Conservation (phyloP, 495 filamentous ascomycete species). For the Penicillium atrosanguineum region DNA sequence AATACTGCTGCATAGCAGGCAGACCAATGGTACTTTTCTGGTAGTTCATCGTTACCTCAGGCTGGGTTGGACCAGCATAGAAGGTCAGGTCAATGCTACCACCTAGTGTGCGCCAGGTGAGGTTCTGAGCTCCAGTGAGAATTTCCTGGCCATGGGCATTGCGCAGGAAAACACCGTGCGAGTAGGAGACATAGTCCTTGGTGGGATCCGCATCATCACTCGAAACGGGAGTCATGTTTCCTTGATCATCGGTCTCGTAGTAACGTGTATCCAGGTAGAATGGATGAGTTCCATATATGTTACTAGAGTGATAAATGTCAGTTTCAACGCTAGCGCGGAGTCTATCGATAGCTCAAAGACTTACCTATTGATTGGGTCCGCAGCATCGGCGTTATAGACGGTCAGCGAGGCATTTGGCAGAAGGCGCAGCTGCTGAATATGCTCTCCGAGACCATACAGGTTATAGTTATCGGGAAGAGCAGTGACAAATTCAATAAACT, state of each 20-base stretch:
- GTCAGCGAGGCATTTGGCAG: constrained; percentile 62
- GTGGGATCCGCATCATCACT: constrained; percentile 51
- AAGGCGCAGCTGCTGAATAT: constrained; percentile 56
- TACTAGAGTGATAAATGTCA: constrained; percentile 28
- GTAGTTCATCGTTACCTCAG: constrained; percentile 57
- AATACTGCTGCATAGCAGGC: constrained; percentile 64
- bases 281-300: constrained; percentile 60
- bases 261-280: constrained; percentile 67
- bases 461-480: constrained; percentile 59
- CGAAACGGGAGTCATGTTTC: constrained; percentile 52
- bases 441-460: constrained; percentile 61
- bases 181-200: constrained; percentile 57
- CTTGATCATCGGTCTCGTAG: constrained; percentile 54
- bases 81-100: constrained; percentile 63
- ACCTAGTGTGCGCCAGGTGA: constrained; percentile 74
- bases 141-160: constrained; percentile 77
- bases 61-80: constrained; percentile 57
- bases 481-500: constrained; percentile 62
- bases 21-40: constrained; percentile 54
- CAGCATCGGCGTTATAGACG: constrained; percentile 69
- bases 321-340: neutral
- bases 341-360: neutral
- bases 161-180: constrained; percentile 60
- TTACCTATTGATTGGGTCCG: constrained; percentile 53
- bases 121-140: constrained; percentile 57